A percentile compares a stretch with the other conserved stretches of the same genome.
phyloP scores from a whole-genome alignment of 2,329 filamentous ascomycete genomes.

The Scedosporium dehoogii region DNA sequence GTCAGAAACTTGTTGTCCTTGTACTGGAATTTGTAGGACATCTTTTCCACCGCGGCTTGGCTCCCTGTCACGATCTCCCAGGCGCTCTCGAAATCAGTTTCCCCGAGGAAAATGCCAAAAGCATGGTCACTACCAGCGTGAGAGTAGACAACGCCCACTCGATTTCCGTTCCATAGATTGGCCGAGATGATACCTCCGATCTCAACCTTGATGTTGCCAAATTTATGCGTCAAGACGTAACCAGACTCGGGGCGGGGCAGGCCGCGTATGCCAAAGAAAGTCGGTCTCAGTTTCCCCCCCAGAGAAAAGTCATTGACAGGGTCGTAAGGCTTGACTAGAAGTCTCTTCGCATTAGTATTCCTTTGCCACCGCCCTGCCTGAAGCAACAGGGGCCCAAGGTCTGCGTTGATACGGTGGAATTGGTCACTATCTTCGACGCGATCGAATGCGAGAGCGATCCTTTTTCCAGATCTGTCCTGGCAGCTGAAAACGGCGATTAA shows the following conservation, averaged over 20 bases:
- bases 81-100: background rate
- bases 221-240: background rate
- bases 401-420: constrained; percentile 2
- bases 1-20: background rate
- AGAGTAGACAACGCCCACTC: background rate
- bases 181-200: background rate
- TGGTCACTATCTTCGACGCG: background rate
- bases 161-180: background rate
- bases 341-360: background rate
- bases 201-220: background rate
- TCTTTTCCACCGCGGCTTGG: background rate
- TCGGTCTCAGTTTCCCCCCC: background rate
- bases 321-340: background rate
- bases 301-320: background rate
- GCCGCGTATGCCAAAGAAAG: constrained; percentile 1
- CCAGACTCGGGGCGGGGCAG: background rate
- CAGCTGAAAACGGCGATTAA: background rate
- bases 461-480: background rate
- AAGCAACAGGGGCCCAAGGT: background rate
- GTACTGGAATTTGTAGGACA: background rate
- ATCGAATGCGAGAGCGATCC: background rate
- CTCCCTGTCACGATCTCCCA: background rate
- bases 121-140: background rate
- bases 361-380: background rate
- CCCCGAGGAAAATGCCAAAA: background rate